A percentile compares a stretch with the other conserved stretches of the same genome.
Conservation (phyloP, 345 rosid genomes). For the Lepidium africanum region DNA sequence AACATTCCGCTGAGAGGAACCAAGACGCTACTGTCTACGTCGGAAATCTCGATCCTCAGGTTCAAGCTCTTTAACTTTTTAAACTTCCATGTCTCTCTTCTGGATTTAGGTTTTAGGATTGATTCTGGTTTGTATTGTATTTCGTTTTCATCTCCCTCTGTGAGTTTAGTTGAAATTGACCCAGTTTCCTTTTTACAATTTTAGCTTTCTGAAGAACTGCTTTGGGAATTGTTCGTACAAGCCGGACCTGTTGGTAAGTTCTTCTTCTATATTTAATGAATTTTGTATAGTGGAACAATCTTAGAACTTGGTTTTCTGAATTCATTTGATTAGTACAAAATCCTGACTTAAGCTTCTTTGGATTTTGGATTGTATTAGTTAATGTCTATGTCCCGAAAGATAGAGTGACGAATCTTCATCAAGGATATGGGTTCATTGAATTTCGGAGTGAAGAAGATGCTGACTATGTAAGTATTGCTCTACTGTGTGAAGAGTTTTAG, state of each 20-base stretch:
- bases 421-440: constrained; percentile 86
- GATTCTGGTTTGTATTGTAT: neutral
- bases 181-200: neutral
- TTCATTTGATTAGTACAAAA: too few relatives aligned
- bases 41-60: constrained; percentile 84
- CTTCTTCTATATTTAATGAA: neutral
- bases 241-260: constrained; percentile 94
- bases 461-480: constrained; percentile 59
- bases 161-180: constrained; percentile 4
- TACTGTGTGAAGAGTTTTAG: neutral
- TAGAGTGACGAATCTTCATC: constrained; percentile 94
- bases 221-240: constrained; percentile 96
- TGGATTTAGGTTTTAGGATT: constrained; percentile 4
- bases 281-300: neutral
- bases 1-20: constrained; percentile 94
- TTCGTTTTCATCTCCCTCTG: neutral
- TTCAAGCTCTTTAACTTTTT: constrained; percentile 43
- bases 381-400: constrained; percentile 96
- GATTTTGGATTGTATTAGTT: constrained; percentile 34
- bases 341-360: neutral
- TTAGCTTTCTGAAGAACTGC: constrained; percentile 76
- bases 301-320: neutral
- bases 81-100: neutral
- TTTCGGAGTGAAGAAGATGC: constrained; percentile 97
- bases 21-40: constrained; percentile 99